These are phyloP conservation scores for Chaetomium strumarium DNA, from an alignment of 2,329 filamentous ascomycete genomes.

Conservation along the genomic window DNA sequence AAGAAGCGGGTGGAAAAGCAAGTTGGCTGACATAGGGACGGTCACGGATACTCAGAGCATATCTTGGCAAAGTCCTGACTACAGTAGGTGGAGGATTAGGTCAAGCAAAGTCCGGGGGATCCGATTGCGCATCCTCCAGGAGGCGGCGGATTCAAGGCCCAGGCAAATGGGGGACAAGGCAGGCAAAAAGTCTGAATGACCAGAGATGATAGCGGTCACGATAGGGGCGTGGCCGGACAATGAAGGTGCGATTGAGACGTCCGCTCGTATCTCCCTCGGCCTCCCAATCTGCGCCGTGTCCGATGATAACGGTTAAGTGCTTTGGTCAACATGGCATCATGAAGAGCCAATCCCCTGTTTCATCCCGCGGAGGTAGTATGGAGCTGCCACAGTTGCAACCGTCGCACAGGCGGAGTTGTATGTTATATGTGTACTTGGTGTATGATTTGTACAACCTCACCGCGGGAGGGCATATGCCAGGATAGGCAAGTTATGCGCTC, in stretches of 20 bases:
- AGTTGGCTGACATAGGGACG: slow-evolving; percentile 7
- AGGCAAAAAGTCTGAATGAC: background rate
- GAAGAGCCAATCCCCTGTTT: background rate
- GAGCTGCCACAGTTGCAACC: background rate
- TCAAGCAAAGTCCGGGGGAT: too few species aligned
- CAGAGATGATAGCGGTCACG: background rate
- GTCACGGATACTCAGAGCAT: background rate
- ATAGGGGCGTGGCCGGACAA: background rate
- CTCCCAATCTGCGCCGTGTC: background rate
- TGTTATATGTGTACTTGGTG: too few species aligned
- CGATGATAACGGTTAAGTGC: background rate
- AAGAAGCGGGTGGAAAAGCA: background rate
- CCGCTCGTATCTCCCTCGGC: too few species aligned
- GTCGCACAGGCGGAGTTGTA: too few species aligned
- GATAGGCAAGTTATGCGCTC: too few species aligned
- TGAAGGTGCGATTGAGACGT: background rate
- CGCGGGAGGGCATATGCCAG: too few species aligned
- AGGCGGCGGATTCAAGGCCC: background rate
- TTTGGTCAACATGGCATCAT: background rate
- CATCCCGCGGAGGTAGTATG: background rate
- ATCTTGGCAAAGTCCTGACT: background rate
- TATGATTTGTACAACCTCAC: too few species aligned
- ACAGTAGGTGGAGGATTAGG: too few species aligned
- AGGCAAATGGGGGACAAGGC: background rate
- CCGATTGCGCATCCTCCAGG: background rate